phyloP scores from a whole-genome alignment of 768 basidiomycete species.

The Mycena floridula region DNA sequence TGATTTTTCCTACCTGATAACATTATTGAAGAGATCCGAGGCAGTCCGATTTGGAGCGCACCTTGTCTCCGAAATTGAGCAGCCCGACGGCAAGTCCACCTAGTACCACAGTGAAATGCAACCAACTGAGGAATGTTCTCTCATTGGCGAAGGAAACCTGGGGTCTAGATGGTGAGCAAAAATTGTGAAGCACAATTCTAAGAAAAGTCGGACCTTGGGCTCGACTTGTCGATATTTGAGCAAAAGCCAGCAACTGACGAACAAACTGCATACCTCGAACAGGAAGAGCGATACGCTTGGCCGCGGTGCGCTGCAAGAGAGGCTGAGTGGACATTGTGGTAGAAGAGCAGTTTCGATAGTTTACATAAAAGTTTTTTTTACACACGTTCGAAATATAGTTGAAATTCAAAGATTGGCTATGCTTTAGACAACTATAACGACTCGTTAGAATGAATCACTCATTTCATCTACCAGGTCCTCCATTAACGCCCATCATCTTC shows the following conservation, averaged over 20 bases:
- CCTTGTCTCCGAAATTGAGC: constrained; percentile 97
- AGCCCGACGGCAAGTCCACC: constrained; percentile 94
- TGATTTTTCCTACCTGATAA: constrained; percentile 83
- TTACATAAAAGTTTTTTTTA: neutral
- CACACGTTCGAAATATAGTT: neutral
- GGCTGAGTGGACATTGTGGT: constrained; percentile 91
- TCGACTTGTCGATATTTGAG: too few relatives aligned
- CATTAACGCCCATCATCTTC: constrained; percentile 59
- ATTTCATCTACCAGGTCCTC: too few relatives aligned
- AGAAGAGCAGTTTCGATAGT: neutral
- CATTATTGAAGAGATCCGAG: constrained; percentile 1
- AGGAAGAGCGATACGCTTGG: constrained; percentile 95
- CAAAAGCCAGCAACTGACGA: neutral
- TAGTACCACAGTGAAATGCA: constrained; percentile 96
- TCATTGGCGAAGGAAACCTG: constrained; percentile 92
- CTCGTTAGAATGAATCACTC: neutral
- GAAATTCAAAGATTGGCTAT: constrained; percentile 1
- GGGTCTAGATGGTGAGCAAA: constrained; percentile 51
- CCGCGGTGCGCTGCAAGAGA: constrained; percentile 88
- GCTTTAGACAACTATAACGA: neutral
- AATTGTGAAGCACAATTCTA: too few relatives aligned
- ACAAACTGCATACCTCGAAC: constrained; percentile 51
- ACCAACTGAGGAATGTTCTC: constrained; percentile 96
- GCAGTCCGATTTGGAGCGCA: constrained; percentile 22
- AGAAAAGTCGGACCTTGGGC: too few relatives aligned